Conservation (phyloP, 2,329 filamentous ascomycete species). For the Myriosclerotinia curreyana region DNA sequence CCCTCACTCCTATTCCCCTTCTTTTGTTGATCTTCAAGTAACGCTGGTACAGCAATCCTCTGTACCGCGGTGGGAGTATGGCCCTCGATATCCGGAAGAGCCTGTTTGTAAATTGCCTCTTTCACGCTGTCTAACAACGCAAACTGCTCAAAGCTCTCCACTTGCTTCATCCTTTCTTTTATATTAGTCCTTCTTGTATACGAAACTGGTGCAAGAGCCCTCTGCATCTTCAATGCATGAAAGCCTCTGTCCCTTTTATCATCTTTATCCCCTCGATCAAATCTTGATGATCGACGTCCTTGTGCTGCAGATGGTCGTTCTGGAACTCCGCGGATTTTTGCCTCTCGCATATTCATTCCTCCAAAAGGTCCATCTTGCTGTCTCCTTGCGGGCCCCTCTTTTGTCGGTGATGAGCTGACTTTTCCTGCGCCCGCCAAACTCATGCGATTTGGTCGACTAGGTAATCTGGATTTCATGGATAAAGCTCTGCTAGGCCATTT, state of each 20-base stretch:
- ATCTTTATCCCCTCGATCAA: conserved; percentile 23
- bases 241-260: conserved; percentile 43
- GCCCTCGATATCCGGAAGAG: conserved; percentile 70
- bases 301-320: conserved; percentile 37
- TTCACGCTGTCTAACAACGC: conserved; percentile 69
- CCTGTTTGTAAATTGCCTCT: conserved; percentile 68
- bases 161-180: conserved; percentile 57
- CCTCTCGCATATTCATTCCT: conserved; percentile 55
- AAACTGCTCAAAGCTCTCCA: conserved; percentile 80
- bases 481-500: conserved; percentile 32
- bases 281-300: conserved; percentile 23
- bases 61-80: conserved; percentile 86
- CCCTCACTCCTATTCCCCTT: conserved; percentile 37
- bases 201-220: conserved; percentile 68
- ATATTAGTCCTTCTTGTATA: conserved; percentile 61
- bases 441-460: conserved; percentile 33
- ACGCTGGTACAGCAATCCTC: conserved; percentile 77
- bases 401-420: conserved; percentile 26
- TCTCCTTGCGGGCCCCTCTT: conserved; percentile 39
- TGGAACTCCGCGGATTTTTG: conserved; percentile 45
- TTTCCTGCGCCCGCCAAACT: conserved; percentile 31
- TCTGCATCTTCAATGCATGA: conserved; percentile 94
- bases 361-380: conserved; percentile 53
- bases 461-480: conserved; percentile 22
- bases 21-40: conserved; percentile 56